phyloP scores from a whole-genome alignment of 495 filamentous ascomycete species.

The Xanthoparmelia taractica region DNA sequence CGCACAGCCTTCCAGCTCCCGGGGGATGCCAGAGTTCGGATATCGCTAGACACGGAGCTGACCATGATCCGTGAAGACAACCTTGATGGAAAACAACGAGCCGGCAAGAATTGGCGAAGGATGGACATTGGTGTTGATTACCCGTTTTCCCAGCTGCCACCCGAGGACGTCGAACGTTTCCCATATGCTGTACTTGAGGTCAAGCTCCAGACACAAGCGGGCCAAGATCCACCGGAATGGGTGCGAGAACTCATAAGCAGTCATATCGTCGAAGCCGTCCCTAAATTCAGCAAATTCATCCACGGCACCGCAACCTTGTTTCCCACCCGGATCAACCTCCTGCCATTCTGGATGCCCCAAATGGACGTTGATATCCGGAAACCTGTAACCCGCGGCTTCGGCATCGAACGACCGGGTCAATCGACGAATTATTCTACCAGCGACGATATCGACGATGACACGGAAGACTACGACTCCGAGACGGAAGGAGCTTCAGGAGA shows the following conservation, averaged over 20 bases:
- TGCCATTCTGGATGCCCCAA: slow-evolving; percentile 96
- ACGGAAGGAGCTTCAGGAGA: slow-evolving; percentile 24
- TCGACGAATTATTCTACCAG: slow-evolving; percentile 69
- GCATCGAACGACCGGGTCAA: slow-evolving; percentile 71
- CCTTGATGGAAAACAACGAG: slow-evolving; percentile 65
- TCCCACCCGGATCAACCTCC: slow-evolving; percentile 76
- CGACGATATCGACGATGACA: slow-evolving; percentile 56
- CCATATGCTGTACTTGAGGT: slow-evolving; percentile 96
- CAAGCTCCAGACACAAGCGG: slow-evolving; percentile 92
- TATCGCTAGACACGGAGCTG: slow-evolving; percentile 93
- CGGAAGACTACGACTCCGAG: slow-evolving; percentile 49
- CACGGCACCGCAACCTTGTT: slow-evolving; percentile 85
- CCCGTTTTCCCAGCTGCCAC: slow-evolving; percentile 82
- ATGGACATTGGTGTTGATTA: slow-evolving; percentile 98
- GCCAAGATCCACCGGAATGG: slow-evolving; percentile 96
- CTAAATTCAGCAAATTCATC: slow-evolving; percentile 99
- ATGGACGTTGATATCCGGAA: slow-evolving; percentile 99
- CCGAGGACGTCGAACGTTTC: slow-evolving; percentile 80
- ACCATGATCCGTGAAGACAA: slow-evolving; percentile 95
- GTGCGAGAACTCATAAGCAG: slow-evolving; percentile 84
- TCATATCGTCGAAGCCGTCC: slow-evolving; percentile 94
- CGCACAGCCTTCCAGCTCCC: slow-evolving; percentile 96
- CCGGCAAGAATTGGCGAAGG: slow-evolving; percentile 87
- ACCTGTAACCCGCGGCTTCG: slow-evolving; percentile 73
- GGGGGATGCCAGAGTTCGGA: slow-evolving; percentile 90